Conservation (phyloP, 441 rosid species). For the Corymbia calophylla region DNA sequence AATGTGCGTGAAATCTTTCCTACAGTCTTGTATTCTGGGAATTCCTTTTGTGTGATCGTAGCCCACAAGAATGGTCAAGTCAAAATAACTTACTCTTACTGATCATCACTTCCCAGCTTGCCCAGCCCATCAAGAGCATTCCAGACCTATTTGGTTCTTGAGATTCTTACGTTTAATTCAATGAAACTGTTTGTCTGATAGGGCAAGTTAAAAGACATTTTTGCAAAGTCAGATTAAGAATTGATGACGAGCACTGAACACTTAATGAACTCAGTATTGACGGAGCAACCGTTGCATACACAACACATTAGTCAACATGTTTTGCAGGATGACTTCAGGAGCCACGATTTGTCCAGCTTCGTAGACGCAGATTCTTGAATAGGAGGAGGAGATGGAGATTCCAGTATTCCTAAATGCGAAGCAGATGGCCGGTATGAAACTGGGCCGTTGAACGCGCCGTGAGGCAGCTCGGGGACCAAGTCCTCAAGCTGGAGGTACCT, state of each 20-base stretch:
- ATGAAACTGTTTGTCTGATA: neutral
- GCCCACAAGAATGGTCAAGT: neutral
- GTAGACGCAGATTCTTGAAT: neutral
- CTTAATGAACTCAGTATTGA: neutral
- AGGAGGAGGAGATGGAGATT: neutral
- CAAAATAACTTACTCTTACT: no score
- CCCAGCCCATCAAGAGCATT: neutral
- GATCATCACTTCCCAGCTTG: neutral
- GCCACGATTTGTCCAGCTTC: neutral
- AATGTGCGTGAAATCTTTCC: no score
- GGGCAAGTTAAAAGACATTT: neutral
- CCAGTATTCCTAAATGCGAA: neutral
- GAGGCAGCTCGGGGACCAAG: neutral
- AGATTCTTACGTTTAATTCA: neutral
- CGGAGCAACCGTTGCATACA: neutral
- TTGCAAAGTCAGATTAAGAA: neutral
- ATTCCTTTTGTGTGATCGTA: no score
- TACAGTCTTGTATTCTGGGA: no score
- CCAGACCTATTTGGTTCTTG: neutral
- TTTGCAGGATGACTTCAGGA: neutral
- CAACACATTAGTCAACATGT: neutral
- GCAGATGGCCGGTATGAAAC: neutral
- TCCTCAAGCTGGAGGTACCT: neutral
- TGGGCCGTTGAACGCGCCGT: accelerated
- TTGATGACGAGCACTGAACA: neutral